Evolutionary conservation across 306 rosid genomes (phyloP).

Genomic region (Cucumis cinereus): DNA sequence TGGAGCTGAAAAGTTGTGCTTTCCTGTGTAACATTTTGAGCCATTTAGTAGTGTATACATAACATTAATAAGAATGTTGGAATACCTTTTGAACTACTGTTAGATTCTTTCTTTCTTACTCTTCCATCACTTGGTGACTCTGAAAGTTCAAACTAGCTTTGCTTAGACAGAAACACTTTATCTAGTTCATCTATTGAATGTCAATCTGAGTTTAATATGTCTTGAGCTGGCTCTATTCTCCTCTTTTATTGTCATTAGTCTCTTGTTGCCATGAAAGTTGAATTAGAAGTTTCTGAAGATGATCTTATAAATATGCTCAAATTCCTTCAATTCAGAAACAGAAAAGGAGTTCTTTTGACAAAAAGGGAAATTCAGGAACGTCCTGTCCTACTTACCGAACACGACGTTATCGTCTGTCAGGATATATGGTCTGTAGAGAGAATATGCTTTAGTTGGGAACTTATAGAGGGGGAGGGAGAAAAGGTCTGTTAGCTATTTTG

Average conservation of each 20-base stretch:
- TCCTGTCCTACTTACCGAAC: neutral
- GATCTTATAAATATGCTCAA: neutral
- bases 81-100: conserved; percentile 31
- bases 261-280: neutral
- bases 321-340: neutral
- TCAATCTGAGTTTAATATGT: neutral
- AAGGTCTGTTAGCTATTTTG: neutral
- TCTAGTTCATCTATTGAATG: neutral
- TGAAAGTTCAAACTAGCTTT: neutral
- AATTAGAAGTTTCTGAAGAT: neutral
- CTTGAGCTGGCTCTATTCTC: neutral
- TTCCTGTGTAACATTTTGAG: conserved; percentile 6
- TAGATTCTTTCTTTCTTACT: conserved; percentile 10
- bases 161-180: neutral
- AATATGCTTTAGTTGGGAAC: neutral
- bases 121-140: neutral
- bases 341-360: neutral
- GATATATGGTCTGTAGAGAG: neutral
- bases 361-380: neutral
- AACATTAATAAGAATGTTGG: conserved; percentile 26
- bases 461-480: neutral
- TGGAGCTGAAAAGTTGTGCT: conserved; percentile 4
- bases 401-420: neutral
- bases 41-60: conserved; percentile 29
- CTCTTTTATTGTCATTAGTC: neutral